A percentile compares a stretch with the other conserved stretches of the same genome.
These are phyloP conservation scores for Mortierella sp. DNA, from an alignment of 371 early-diverging fungal species.

Conservation along the genomic window DNA sequence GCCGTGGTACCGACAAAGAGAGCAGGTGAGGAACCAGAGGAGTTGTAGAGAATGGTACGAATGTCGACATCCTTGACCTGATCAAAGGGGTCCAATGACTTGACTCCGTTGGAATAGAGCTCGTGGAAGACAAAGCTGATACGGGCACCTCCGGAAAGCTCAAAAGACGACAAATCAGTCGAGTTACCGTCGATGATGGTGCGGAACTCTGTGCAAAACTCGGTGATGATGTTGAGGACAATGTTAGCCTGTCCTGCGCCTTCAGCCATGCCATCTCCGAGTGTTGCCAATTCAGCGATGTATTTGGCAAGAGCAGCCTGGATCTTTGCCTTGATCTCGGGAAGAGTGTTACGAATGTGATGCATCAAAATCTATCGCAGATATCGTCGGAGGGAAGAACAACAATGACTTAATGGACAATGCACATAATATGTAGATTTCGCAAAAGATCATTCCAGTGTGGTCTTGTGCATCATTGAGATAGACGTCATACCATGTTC, in stretches of 20 bases:
- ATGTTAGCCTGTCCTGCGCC: constrained; percentile 81
- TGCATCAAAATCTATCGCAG: constrained; percentile 93
- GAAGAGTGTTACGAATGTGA: constrained; percentile 96
- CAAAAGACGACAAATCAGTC: constrained; percentile 91
- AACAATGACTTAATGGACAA: not conserved
- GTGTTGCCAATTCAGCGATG: constrained; percentile 83
- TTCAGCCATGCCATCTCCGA: constrained; percentile 93
- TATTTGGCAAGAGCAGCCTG: constrained; percentile 87
- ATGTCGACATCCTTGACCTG: constrained; percentile 98
- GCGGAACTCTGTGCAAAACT: constrained; percentile 96
- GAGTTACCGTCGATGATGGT: constrained; percentile 96
- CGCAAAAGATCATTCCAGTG: not conserved
- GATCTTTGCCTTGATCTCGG: constrained; percentile 98
- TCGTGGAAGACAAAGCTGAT: constrained; percentile 99
- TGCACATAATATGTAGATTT: not conserved
- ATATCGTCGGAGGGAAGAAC: not conserved
- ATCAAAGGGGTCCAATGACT: constrained; percentile 95
- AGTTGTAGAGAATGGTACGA: constrained; percentile 98
- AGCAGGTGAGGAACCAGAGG: constrained; percentile 96
- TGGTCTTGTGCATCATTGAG: not conserved
- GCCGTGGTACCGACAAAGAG: constrained; percentile 98
- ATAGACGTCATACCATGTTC: constrained; percentile 79
- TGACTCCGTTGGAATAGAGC: constrained; percentile 93
- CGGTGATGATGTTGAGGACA: constrained; percentile 96
- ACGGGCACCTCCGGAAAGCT: constrained; percentile 98